A percentile compares a stretch with the other conserved stretches of the same genome.
Conservation (phyloP, 306 rosid species). For the Geum urbanum region DNA sequence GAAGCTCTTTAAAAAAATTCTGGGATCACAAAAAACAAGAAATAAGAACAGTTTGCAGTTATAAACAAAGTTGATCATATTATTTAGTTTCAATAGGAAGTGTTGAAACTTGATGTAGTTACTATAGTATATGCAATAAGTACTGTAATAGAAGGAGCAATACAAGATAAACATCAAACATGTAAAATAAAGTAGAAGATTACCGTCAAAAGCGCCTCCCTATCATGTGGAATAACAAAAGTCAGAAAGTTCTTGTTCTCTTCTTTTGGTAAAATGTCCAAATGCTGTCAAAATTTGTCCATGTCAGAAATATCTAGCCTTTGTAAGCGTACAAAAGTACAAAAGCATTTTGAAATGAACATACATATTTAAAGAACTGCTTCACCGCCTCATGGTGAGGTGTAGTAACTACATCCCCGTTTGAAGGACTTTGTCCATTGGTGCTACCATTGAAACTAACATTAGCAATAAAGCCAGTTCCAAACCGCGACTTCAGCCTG, state of each 20-base stretch:
- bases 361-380: conserved; percentile 70
- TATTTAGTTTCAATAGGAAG: background rate
- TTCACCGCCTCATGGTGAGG: conserved; percentile 57
- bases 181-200: background rate
- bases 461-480: conserved; percentile 76
- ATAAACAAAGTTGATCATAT: background rate
- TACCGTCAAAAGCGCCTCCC: conserved; percentile 60
- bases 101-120: background rate
- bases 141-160: too few relatives aligned
- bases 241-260: conserved; percentile 63
- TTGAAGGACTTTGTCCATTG: conserved; percentile 35
- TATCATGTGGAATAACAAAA: conserved; percentile 79
- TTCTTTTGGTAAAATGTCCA: conserved; percentile 76
- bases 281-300: conserved; percentile 48
- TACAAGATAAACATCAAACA: background rate
- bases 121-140: background rate
- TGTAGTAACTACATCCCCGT: conserved; percentile 36
- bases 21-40: conserved; percentile 16
- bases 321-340: background rate
- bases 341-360: conserved; percentile 32
- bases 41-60: background rate
- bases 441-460: conserved; percentile 53
- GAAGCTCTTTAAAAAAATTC: conserved; percentile 68
- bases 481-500: conserved; percentile 82
- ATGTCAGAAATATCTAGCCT: conserved; percentile 28